A percentile compares a stretch with the other conserved stretches of the same genome.
phyloP scores from a whole-genome alignment of 495 filamentous ascomycete genomes.

The Cetradonia linearis region DNA sequence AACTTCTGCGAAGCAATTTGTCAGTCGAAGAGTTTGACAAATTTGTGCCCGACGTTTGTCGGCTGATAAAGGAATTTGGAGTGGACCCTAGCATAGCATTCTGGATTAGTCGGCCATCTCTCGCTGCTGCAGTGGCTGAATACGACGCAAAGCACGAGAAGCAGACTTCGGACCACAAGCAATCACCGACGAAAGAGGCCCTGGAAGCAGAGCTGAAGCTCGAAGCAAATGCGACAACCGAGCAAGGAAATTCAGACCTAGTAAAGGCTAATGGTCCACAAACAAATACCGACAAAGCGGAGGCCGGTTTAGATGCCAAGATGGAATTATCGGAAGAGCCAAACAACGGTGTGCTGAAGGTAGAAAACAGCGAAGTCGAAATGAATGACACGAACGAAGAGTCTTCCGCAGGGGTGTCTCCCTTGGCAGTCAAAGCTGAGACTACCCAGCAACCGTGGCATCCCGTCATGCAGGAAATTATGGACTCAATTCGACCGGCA shows the following conservation, averaged over 20 bases:
- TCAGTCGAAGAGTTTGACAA: constrained; percentile 67
- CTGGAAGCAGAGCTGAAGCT: constrained; percentile 20
- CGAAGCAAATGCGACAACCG: constrained; percentile 21
- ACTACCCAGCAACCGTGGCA: constrained; percentile 42
- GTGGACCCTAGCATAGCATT: constrained; percentile 79
- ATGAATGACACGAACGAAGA: constrained; percentile 3
- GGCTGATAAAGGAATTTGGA: constrained; percentile 67
- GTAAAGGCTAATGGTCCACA: not conserved
- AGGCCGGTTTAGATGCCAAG: constrained; percentile 2
- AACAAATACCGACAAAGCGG: not conserved
- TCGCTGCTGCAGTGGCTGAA: constrained; percentile 46
- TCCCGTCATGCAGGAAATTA: constrained; percentile 66
- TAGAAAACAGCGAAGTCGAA: constrained; percentile 2
- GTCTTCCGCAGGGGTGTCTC: not conserved
- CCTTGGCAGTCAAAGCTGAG: not conserved
- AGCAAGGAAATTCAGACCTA: not conserved
- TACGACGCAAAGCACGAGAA: constrained; percentile 29
- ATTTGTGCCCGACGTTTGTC: constrained; percentile 63
- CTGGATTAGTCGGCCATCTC: constrained; percentile 65
- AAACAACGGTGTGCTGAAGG: not conserved
- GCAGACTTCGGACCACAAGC: constrained; percentile 11
- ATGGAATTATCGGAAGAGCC: constrained; percentile 1
- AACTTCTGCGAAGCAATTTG: constrained; percentile 73
- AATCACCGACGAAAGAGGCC: constrained; percentile 19
- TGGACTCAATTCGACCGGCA: constrained; percentile 51